Base-by-base conservation (phyloP, 2,329 filamentous ascomycete species). In the Aspergillus quadrilineatus region DNA sequence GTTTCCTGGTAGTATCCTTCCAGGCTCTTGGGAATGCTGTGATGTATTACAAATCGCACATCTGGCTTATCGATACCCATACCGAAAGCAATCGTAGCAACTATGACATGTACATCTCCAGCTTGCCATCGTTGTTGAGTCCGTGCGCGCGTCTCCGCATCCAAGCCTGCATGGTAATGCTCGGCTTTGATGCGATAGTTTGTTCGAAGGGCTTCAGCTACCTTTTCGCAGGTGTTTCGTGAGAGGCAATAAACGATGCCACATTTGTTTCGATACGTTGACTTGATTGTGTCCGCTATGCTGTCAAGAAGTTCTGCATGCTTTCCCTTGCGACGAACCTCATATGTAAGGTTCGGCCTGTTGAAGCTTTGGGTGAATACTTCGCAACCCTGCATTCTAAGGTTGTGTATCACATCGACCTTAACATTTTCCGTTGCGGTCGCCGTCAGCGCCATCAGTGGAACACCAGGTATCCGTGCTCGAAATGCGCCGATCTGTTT, bases 1-100 rank as follows among this genome's bases (percentile, higher is more conserved):
- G 94, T 99, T 73, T 99, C 94, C 71, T 99, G 94, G 69, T 99
- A 99, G 73, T 99, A 99, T 0, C 94, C 94, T 75, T 99, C 94
- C 53, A 99, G 78, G 66, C 91, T 97, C 74, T 99, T 97, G 1
- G 94, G 94, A 5, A 99, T 81, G 43, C 87, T 89, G 67, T 96
- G 88, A 69, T 99, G 95, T 41, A 99, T 90, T 34, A 99, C 94
- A 70, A 96, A 99, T 29, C 94, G 89, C 47, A 99, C 94, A 70
- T 99, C 89, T 0, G 92, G 85, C 73, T 99, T 99, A 78, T 99
- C 94, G 63, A 99, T 99, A n/a, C 94, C 94, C 94, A 99, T 99
- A 6, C 94, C 94, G 70, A 99, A 99, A 26, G 94, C 94, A 72
- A 99, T 97, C 0, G 94, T 99, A 17, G 94, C 95, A 49, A 99